These are phyloP conservation scores for Bretziella fagacearum DNA, from an alignment of 2,329 filamentous ascomycete genomes.

Conservation along the genomic window DNA sequence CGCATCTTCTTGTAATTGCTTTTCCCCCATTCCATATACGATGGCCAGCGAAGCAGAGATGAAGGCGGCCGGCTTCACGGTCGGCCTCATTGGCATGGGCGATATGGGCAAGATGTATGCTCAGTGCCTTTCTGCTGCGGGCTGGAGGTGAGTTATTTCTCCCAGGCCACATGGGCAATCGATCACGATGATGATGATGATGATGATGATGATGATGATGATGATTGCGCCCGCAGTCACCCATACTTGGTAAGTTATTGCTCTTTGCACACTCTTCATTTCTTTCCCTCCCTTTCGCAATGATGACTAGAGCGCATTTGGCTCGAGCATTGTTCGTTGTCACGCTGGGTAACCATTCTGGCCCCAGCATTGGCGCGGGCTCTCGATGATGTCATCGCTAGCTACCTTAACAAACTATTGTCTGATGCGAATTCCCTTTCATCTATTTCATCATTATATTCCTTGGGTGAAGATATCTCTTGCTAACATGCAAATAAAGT, in stretches of 20 bases:
- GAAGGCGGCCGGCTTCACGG: constrained; percentile 45
- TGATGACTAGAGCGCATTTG: constrained; percentile 99
- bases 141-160: constrained; percentile 61
- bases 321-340: constrained; percentile 80
- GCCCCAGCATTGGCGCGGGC: constrained; percentile 40
- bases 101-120: constrained; percentile 99
- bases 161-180: constrained; percentile 10
- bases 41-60: constrained; percentile 21
- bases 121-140: constrained; percentile 68
- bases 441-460: not conserved
- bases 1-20: not conserved
- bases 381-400: constrained; percentile 98
- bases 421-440: constrained; percentile 45
- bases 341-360: constrained; percentile 58
- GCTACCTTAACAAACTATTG: constrained; percentile 74
- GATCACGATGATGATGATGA: too few relatives aligned
- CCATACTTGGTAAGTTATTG: constrained; percentile 25
- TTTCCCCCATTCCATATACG: not conserved
- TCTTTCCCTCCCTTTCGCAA: constrained; percentile 23
- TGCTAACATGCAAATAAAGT: constrained; percentile 11
- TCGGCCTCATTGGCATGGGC: constrained; percentile 97
- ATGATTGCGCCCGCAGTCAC: constrained; percentile 12
- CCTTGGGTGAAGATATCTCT: not conserved
- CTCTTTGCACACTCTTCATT: constrained; percentile 3
- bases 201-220: too few relatives aligned